Evolutionary conservation across 2,329 filamentous ascomycete species (phyloP).

Genomic region (Clonostachys rhizophaga): DNA sequence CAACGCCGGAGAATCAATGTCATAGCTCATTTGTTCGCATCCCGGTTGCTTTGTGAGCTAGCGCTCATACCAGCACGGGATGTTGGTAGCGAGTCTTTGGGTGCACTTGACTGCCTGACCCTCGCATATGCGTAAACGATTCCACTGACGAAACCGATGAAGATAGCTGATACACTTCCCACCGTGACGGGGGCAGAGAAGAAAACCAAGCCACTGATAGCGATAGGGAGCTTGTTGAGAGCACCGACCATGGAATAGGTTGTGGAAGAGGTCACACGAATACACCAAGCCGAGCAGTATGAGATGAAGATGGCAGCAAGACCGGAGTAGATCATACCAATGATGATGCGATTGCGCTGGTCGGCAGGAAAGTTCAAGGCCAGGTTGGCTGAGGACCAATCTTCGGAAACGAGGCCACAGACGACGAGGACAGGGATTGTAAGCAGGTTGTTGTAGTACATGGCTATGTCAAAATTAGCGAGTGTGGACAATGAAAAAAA

Average conservation of each 20-base stretch:
- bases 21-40: constrained; percentile 55
- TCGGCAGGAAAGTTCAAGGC: constrained; percentile 83
- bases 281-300: constrained; percentile 99
- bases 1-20: neutral
- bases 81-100: constrained; percentile 64
- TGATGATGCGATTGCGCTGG: constrained; percentile 71
- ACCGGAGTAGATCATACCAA: constrained; percentile 92
- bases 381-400: constrained; percentile 87
- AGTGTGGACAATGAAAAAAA: neutral
- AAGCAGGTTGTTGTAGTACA: constrained; percentile 99
- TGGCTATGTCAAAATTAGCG: constrained; percentile 57
- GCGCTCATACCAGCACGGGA: constrained; percentile 71
- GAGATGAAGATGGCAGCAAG: constrained; percentile 95
- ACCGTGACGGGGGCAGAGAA: constrained; percentile 92
- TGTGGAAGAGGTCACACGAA: constrained; percentile 93
- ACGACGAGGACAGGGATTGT: constrained; percentile 88
- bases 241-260: constrained; percentile 99
- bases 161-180: constrained; percentile 86
- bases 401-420: constrained; percentile 77
- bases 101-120: constrained; percentile 68
- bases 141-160: constrained; percentile 86
- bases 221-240: constrained; percentile 96
- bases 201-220: constrained; percentile 87
- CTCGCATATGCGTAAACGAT: constrained; percentile 68
- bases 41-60: constrained; percentile 85